Evolutionary conservation across 2,329 filamentous ascomycete species (phyloP).

Genomic region (Penicillium psychrosexuale): DNA sequence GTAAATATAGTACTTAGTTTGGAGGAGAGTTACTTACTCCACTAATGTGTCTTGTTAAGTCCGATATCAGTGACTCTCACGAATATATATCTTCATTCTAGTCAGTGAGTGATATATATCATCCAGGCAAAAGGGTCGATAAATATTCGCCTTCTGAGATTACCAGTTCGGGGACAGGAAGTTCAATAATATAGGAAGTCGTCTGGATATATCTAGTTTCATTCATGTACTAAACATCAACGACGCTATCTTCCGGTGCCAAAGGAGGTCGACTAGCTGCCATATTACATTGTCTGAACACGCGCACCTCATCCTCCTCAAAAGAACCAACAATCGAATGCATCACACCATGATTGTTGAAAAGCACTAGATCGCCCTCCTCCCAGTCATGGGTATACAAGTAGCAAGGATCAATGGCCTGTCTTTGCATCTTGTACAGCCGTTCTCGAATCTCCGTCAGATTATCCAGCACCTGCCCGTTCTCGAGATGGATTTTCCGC

Average conservation of each 20-base stretch:
- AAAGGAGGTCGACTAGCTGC: conserved; percentile 40
- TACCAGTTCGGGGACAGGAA: no score
- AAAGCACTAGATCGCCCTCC: conserved; percentile 70
- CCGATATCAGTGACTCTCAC: no score
- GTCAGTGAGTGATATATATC: no score
- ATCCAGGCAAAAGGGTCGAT: no score
- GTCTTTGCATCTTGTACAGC: conserved; percentile 66
- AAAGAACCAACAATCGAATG: conserved; percentile 74
- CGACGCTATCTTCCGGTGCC: background rate
- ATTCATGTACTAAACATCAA: background rate
- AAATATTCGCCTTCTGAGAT: no score
- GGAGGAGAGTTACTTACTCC: no score
- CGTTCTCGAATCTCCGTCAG: conserved; percentile 62
- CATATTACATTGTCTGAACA: conserved; percentile 76
- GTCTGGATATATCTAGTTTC: no score
- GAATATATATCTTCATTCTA: no score
- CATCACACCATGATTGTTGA: conserved; percentile 71
- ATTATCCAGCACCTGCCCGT: conserved; percentile 65
- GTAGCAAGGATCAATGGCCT: conserved; percentile 62
- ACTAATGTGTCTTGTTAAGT: no score
- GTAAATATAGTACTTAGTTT: no score
- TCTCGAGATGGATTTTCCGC: conserved; percentile 62
- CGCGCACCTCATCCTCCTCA: conserved; percentile 64
- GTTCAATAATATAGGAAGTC: no score
- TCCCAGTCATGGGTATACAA: conserved; percentile 75